Base-by-base conservation (phyloP, 2,329 filamentous ascomycete genomes). In the Pseudogymnoascus sp. region DNA sequence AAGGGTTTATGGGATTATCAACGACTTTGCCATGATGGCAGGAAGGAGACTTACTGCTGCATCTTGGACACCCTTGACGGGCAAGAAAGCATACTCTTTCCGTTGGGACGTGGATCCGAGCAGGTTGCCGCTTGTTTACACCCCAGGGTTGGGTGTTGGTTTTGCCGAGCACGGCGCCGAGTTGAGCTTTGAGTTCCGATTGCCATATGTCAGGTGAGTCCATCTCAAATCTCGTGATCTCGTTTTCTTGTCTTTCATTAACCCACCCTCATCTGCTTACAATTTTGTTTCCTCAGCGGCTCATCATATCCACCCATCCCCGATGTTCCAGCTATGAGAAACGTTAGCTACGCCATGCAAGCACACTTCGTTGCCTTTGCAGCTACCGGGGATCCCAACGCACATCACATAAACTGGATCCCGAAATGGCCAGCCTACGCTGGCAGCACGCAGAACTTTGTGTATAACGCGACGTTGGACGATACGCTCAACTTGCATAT, bases 281-380 rank as follows among this genome's bases (percentile, higher is more conserved):
- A 11, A 31, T 54, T 6, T 11, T 54, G 23, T 54, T 31, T 54
- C 5, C 25, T 54, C 25, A 39, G 28, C 11, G 45, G 51, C 36
- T 41, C 61, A 4, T 45, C 64, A 25, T 65, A 65, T 21, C 64
- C 64, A 8, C 43, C 64, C 7, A 28, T 65, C 11, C 62, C 64
- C 2, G 39, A 65, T 21, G 31, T 65, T 6, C 19, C 62, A 14
- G 64, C 64, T n/a, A 65, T 65, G 64, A 39, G 31, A 14, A 65
- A 45, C 4, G 64, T 64, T 21, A 65, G 64, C 62, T 65, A 65
- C 41, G 64, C 64, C 2, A 65, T 65, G 64, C 64, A 65, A 41
- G 48, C 45, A 31, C 64, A 65, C 48, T 64, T 57, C 41, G 45
- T 65, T 41, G 19, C 41, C 21, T 65, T 65, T 11, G 64, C 62